Conservation (phyloP, 257 asterid species). For the Petunia secreta region DNA sequence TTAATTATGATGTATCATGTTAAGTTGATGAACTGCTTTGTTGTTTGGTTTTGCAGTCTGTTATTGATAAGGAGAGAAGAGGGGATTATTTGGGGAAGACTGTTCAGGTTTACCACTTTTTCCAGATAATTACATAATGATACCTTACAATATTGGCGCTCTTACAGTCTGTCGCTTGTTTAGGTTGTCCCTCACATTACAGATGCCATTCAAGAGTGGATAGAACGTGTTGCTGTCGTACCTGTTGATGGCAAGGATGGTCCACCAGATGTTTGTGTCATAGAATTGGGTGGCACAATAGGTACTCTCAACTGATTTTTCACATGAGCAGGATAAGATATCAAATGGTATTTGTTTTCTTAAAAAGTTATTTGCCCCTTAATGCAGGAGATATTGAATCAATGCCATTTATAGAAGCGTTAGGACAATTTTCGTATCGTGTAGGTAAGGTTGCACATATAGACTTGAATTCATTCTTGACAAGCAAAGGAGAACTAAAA, state of each 20-base stretch:
- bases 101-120: conserved; percentile 45
- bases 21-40: background rate
- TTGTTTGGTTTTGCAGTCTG: conserved; percentile 35
- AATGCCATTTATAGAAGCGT: conserved; percentile 94
- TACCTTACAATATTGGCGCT: background rate
- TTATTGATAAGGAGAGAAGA: conserved; percentile 52
- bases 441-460: conserved; percentile 59
- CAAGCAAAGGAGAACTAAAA: conserved; percentile 11
- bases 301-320: conserved; percentile 33
- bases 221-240: conserved; percentile 49
- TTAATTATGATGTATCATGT: background rate
- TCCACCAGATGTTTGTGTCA: conserved; percentile 62
- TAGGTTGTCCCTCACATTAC: conserved; percentile 61
- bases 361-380: conserved; percentile 22
- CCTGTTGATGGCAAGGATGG: conserved; percentile 57
- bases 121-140: background rate
- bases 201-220: conserved; percentile 58
- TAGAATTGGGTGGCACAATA: conserved; percentile 58
- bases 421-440: conserved; percentile 86
- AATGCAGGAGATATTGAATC: conserved; percentile 91
- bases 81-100: conserved; percentile 58
- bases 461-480: background rate
- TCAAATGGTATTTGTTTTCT: conserved; percentile 12
- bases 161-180: conserved; percentile 15
- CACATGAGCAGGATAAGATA: conserved; percentile 19